Base-by-base conservation (phyloP, 495 filamentous ascomycete genomes). In the Margaritispora aquatica region DNA sequence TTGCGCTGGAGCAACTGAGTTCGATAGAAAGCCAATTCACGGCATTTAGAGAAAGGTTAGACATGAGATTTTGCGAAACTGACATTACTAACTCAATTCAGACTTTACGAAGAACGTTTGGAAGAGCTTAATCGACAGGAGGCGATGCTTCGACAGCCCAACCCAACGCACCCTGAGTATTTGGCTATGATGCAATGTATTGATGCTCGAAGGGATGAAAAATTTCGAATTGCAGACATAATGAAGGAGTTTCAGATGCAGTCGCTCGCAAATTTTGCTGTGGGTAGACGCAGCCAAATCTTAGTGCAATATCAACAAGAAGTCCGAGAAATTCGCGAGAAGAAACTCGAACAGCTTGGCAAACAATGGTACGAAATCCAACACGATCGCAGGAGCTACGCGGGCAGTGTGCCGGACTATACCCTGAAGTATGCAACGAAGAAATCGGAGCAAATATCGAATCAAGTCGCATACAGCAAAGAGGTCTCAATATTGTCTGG, bases 401-500 rank as follows among this genome's bases (percentile, higher is more conserved):
- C 93, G 66, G 87, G 87, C 62, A 80, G 88, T 57, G 87, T 95
- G 63, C 85, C 88, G 49, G 88, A 94, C 69, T 90, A 87, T 64
- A 83, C 80, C 53, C 83, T 90, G 60, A 81, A 80, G 49, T 94
- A 91, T 69, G 87, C 85, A 20, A 80, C 81, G 34, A 83, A 83
- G 44, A 82, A 84, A 57, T 79, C 84, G 58, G 85, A 88, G 64
- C 90, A 88, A 68, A 83, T 90, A 57, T 77, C 77, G 57, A 85
- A 90, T 55, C 94, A 94, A 65, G 80, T 88, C 41, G 86, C 89
- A 47, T 96, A 96, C 71, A 97, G 96, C 70, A 86, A 86, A 64
- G 94, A 98, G 69, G 91, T 98, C 3, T 92, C 90, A 5, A 80
- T 96, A 15, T 80, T 98, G 57, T 86, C 91, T 8, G 93, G 94